Evolutionary conservation across 106 monocot genomes (phyloP), one percentile per base, ranked within the genome.

Genomic region (Dendrobium officinale): DNA sequence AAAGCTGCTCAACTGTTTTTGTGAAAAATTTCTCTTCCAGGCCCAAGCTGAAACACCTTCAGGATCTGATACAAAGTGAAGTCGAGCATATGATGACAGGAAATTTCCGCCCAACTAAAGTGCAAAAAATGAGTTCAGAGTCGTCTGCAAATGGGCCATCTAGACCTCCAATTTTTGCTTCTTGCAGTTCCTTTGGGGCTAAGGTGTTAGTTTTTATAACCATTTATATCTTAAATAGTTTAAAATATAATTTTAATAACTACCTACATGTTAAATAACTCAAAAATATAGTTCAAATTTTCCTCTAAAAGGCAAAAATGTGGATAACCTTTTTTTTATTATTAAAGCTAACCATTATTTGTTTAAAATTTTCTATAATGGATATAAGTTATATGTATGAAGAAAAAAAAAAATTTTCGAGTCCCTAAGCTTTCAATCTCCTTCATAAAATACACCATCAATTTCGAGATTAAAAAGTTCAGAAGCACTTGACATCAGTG

Each of bases 171-270:
- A 78, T 98, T 16, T 81, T 98, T 78, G 97, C 94, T 78, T 94
- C 97, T 79, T 94, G 94, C 89, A 98, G 92, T 79, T 37, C 83
- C n/a, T 98, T 98, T 42, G 97, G 97, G 29, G 89, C 85, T 24
- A 88, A 91, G 37, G 37, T 37, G 37, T 37, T 37, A 37, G 37
- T 37, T 37, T 37, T 37, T 37, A 37, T 37, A 93, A 37, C 37
- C 37, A 37, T 37, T 37, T 37, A 93, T 96, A 19, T n/a, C 37
- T 37, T 37, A 37, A 37, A 66, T 6, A 66, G n/a, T 37, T 37
- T 37, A 66, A 55, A 55, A 55, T 55, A 11, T 11, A 9, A 9
- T 11, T 6, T 55, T 17, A 55, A 11, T 55, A 55, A 1, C 17
- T 55, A 11, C 17, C 55, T 4, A 11, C 1, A 55, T 55, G 15